Base-by-base conservation (phyloP, 2,329 filamentous ascomycete species). In the Curvularia sp. region DNA sequence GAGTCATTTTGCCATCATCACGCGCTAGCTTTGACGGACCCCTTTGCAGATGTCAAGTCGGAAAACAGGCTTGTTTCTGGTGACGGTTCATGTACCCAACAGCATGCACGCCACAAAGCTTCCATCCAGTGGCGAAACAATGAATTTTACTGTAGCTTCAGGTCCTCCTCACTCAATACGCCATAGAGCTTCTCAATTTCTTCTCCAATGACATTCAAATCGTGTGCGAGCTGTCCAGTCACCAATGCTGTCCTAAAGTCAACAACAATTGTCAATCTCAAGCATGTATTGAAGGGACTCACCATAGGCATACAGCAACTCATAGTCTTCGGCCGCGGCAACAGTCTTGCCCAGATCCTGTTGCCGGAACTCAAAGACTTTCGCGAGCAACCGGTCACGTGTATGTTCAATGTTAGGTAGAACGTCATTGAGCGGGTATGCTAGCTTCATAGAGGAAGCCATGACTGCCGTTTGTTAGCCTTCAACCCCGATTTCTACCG, bases 251-350 rank as follows among this genome's bases (percentile, higher is more conserved):
- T 9, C n/a, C 49, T 9, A 13, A 57, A 30, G 61, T 53, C 53
- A 67, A 59, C 52, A 39, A 15, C 41, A 55, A 21, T 56, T 10
- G 2, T 21, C 28, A 28, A 36, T 18, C 4, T 2, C 32, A 30
- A 15, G 25, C 3, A 32, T 9, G 4, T 19, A 27, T 21, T 28
- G 19, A 5, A 23, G 8, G 32, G 32, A 80, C 83, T 76, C 72
- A 86, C 84, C 92, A 79, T 97, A 99, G 18, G 94, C 93, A 79
- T 98, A 99, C 42, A 98, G 79, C 65, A 98, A 80, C 63, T 94
- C 93, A 75, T 95, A 98, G 73, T 99, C 95, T 62, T 87, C 86
- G 74, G 93, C 90, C 63, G 87, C 88, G 1, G 87, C 82, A 38
- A 78, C 59, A 8, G 78, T 74, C 46, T 71, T 76, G 19, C 75